Evolutionary conservation across 371 early-diverging fungal species (phyloP).

Genomic region (Lichtheimia ramosa): DNA sequence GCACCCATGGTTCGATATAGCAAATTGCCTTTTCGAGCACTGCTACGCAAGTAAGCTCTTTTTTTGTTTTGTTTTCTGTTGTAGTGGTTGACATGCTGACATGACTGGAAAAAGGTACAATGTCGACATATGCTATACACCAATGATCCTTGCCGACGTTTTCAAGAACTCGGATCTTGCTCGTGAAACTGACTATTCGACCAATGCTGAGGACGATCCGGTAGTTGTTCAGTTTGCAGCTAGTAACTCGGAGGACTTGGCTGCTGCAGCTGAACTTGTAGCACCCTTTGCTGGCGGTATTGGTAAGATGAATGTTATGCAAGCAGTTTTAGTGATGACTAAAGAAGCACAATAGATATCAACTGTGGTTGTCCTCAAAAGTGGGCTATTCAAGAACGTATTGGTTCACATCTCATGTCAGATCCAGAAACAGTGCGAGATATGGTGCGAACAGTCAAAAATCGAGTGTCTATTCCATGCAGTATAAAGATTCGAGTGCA

Average conservation of each 20-base stretch:
- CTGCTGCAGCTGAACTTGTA: constrained; percentile 83
- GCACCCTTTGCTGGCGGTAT: constrained; percentile 79
- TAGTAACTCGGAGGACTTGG: constrained; percentile 74
- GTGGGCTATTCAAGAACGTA: constrained; percentile 83
- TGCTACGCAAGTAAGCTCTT: constrained; percentile 72
- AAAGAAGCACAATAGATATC: constrained; percentile 47
- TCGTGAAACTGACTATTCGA: constrained; percentile 81
- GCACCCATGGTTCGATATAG: constrained; percentile 99
- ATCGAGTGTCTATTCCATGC: constrained; percentile 65
- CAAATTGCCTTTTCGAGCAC: constrained; percentile 90
- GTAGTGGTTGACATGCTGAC: background rate
- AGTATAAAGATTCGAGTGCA: constrained; percentile 84
- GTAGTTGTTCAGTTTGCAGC: constrained; percentile 96
- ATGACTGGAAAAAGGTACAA: constrained; percentile 56
- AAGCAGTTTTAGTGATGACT: background rate
- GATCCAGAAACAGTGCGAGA: constrained; percentile 80
- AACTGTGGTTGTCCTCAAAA: constrained; percentile 91
- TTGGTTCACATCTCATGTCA: constrained; percentile 78
- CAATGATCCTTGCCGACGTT: constrained; percentile 96
- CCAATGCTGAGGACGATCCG: constrained; percentile 76
- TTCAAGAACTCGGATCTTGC: constrained; percentile 83
- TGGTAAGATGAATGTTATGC: constrained; percentile 18
- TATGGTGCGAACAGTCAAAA: constrained; percentile 76
- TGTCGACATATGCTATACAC: constrained; percentile 93
- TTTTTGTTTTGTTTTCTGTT: background rate